phyloP scores from a whole-genome alignment of 345 rosid genomes.

The Populus euphratica region DNA sequence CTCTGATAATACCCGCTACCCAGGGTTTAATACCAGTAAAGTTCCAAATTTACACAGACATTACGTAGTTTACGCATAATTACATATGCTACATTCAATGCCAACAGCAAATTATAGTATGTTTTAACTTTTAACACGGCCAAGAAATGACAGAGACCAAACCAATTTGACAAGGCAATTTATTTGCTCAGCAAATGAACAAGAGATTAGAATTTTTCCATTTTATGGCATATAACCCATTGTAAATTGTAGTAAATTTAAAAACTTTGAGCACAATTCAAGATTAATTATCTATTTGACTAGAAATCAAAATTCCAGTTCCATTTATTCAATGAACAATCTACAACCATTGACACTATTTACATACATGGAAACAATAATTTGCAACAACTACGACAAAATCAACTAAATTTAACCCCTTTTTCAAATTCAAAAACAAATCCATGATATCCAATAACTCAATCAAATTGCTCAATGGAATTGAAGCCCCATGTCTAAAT shows the following conservation, averaged over 20 bases:
- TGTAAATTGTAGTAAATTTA: not conserved
- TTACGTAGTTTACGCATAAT: not conserved
- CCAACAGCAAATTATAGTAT: not conserved
- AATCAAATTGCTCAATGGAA: not conserved
- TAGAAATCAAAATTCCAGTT: not conserved
- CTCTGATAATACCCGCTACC: not conserved
- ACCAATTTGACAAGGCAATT: not conserved
- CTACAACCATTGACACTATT: not conserved
- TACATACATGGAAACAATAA: not conserved
- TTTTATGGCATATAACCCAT: not conserved
- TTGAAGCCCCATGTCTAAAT: not conserved
- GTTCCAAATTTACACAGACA: not conserved
- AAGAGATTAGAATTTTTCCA: not conserved
- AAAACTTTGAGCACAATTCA: not conserved
- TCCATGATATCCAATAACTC: not conserved
- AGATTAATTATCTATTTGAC: not conserved
- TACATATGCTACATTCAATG: not conserved
- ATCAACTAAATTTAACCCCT: not conserved
- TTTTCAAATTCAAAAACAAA: not conserved
- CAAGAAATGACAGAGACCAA: not conserved
- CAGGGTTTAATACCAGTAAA: not conserved
- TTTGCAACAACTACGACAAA: not conserved
- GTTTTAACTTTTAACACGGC: not conserved
- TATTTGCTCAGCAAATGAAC: constrained; percentile 5
- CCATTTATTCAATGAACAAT: not conserved